Evolutionary conservation across 1,284 basidiomycete genomes (phyloP).

Genomic region (Uromyces viciae-fabae): DNA sequence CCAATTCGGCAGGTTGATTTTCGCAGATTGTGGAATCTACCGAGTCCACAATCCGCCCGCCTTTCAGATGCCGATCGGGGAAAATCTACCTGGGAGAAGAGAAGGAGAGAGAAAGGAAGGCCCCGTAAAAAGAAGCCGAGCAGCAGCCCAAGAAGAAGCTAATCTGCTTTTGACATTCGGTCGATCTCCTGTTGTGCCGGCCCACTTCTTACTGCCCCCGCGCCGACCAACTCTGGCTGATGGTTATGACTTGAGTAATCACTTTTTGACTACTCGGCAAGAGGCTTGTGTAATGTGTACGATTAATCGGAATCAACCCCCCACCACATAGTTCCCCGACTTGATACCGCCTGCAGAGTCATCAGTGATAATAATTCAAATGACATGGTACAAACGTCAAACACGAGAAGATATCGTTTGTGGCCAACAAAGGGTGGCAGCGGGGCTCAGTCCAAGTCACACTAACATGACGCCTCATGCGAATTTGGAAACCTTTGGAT

Average conservation of each 20-base stretch:
- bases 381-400: constrained; percentile 7
- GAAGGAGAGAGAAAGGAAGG: neutral
- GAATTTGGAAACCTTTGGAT: neutral
- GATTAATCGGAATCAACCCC: constrained; percentile 16
- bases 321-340: neutral
- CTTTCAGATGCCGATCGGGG: constrained; percentile 34
- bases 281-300: constrained; percentile 20
- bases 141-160: neutral
- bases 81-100: neutral
- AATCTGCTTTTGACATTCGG: constrained; percentile 12
- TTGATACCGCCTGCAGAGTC: constrained; percentile 32
- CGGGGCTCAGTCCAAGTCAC: neutral
- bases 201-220: constrained; percentile 19
- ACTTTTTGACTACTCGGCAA: neutral
- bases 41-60: constrained; percentile 24
- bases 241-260: constrained; percentile 36
- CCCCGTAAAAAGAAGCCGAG: neutral
- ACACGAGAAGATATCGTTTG: neutral
- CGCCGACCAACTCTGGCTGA: constrained; percentile 26
- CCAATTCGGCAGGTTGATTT: constrained; percentile 7
- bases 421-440: neutral
- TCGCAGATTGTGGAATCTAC: constrained; percentile 1
- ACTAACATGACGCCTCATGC: neutral
- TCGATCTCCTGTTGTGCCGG: constrained; percentile 25
- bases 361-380: neutral